Evolutionary conservation across 768 basidiomycete genomes (phyloP), one percentile per base, ranked within the genome.

Genomic region (Agrocybe pediades): DNA sequence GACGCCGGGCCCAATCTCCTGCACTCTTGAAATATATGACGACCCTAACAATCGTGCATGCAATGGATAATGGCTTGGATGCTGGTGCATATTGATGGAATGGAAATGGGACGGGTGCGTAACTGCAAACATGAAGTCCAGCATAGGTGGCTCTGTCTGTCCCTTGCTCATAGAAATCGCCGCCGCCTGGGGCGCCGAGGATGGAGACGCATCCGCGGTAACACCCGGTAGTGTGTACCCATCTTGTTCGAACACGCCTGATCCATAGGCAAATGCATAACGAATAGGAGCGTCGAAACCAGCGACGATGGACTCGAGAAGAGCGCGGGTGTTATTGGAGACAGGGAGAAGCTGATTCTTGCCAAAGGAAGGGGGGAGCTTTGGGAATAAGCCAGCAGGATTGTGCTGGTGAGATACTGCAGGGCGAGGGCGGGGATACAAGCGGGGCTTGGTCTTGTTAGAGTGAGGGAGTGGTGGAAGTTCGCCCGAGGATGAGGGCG

Each of bases 181-280:
- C 27, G 46, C 36, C 13, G 36, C 47, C 23, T 52, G 21, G 3
- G 39, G 17, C 13, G 58, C 29, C 4, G 26, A 13, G 1, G 58
- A 42, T n/a, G 39, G 26, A 13, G 54, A 36, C 16, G 33, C 13
- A 13, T 36, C 33, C n/a, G n/a, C 33, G n/a, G 33, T n/a, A 3
- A 36, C 21, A 24, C 51, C 42, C 29, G 59, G 33, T 11, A 48
- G 58, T 1, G 66, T 63, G 61, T 95, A 91, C 16, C 95, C 92
- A 50, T 87, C 86, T 71, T 99, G 97, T 64, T 91, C 85, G 62
- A 97, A 97, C 1, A 98, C 95, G 0, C 96, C 97, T 2, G 90
- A 93, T 11, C 97, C 97, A 66, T 98, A 99, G 0, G 97, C 97
- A 65, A 98, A 95, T 0, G 95, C 97, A 76, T 96, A 98, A 19